Percentiles rank a stretch among this genome's conserved stretches.
Evolutionary conservation across 2,329 filamentous ascomycete species (phyloP).

Genomic region (Cladosporium sp.): DNA sequence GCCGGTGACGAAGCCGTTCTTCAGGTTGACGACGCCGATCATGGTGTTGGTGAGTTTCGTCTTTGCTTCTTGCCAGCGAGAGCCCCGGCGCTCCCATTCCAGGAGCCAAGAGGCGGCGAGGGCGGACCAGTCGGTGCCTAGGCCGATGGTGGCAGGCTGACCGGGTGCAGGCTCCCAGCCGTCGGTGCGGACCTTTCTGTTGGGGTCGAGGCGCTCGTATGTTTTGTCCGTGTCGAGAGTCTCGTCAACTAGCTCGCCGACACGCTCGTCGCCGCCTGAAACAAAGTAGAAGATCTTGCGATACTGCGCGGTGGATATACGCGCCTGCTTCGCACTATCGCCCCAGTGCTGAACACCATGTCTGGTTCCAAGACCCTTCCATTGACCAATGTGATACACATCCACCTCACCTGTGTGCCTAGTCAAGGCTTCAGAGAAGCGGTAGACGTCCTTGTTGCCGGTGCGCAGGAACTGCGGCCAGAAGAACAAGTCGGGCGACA

Average conservation of each 20-base stretch:
- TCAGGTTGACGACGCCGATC: slow-evolving; percentile 48
- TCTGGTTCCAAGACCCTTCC: slow-evolving; percentile 55
- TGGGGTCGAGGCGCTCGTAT: slow-evolving; percentile 49
- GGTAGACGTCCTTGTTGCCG: slow-evolving; percentile 51
- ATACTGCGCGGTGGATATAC: slow-evolving; percentile 54
- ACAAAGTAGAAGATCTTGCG: slow-evolving; percentile 53
- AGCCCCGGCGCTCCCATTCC: slow-evolving; percentile 53
- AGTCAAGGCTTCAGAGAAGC: slow-evolving; percentile 53
- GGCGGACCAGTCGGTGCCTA: slow-evolving; percentile 56
- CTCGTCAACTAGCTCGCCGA: slow-evolving; percentile 50
- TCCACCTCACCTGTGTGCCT: slow-evolving; percentile 58
- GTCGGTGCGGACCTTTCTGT: slow-evolving; percentile 53
- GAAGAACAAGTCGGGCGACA: slow-evolving; percentile 57
- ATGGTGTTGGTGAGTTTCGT: slow-evolving; percentile 46
- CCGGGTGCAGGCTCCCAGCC: slow-evolving; percentile 42
- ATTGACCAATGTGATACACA: slow-evolving; percentile 54
- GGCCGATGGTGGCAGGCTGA: slow-evolving; percentile 42
- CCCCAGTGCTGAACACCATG: slow-evolving; percentile 58
- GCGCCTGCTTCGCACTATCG: slow-evolving; percentile 57
- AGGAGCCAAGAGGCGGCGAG: slow-evolving; percentile 53
- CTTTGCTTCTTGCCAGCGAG: slow-evolving; percentile 48
- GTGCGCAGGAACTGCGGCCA: slow-evolving; percentile 59
- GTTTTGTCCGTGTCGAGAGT: slow-evolving; percentile 48
- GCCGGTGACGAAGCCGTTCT: slow-evolving; percentile 55
- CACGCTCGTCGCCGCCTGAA: slow-evolving; percentile 50